Base-by-base conservation (phyloP, 1,284 basidiomycete genomes). In the Papiliotrema laurentii region DNA sequence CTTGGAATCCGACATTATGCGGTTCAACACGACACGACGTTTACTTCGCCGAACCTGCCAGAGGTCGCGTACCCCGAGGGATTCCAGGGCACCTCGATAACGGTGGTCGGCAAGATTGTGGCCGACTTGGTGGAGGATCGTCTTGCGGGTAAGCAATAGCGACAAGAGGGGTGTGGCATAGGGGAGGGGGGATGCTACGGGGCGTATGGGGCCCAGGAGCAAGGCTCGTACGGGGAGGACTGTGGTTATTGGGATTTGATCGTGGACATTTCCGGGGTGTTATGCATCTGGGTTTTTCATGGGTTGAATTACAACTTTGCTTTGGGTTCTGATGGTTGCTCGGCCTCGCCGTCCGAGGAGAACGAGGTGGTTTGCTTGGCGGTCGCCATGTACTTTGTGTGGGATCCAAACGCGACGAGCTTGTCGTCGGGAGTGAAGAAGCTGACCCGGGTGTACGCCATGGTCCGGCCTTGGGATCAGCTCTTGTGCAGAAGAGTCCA, bases 101-200 rank as follows among this genome's bases (percentile, higher is more conserved):
- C 85, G 0, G 84, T 85, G 1, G 72, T 83, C 54, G 64, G 92
- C 86, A 69, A 94, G 80, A 25, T 91, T 84, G 73, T 92, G 86
- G 56, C 86, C 79, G 75, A 94, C 90, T 58, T 88, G 82, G 66
- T 80, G 83, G 66, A 97, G 78, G 75, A 97, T 87, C 45, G 85
- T 78, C 74, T 98, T 89, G 56, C 89, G 84, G 18, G 92, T 88
- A 73, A 92, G 92, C 46, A 51, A 45, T 63, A 53, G 51, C n/a
- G 43, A 5, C 11, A 19, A 13, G 28, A 44, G 5, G n/a, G 24
- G 10, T 9, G 9, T n/a, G 19, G 13, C 14, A 38, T 38, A 38
- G 9, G 36, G 21, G 36, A 14, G 13, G 36, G 36, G 19, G 10
- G 36, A 38, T n/a, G n/a, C n/a, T n/a, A n/a, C n/a, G n/a, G n/a